Percentiles rank a stretch among this genome's conserved stretches.
Evolutionary conservation across 208 protist genomes (phyloP).

Genomic region (Trypanosoma platydactyli): DNA sequence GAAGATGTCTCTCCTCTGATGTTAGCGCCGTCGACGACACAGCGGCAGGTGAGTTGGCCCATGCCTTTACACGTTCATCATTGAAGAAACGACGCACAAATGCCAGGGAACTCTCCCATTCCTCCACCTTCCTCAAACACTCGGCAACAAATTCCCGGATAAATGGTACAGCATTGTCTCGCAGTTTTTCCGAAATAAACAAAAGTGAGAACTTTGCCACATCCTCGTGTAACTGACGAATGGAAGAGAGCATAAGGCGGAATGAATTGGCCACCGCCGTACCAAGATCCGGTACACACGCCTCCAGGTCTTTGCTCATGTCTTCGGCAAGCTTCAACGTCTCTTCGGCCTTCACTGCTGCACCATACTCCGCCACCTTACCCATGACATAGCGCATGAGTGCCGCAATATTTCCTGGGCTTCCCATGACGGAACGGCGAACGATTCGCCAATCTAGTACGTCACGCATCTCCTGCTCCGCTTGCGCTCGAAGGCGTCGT

Average conservation of each 20-base stretch:
- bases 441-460: constrained; percentile 77
- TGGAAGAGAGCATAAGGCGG: constrained; percentile 61
- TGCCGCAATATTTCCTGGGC: constrained; percentile 45
- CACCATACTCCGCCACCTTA: constrained; percentile 62
- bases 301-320: constrained; percentile 50
- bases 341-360: constrained; percentile 56
- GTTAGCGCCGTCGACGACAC: constrained; percentile 39
- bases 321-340: constrained; percentile 30
- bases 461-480: constrained; percentile 74
- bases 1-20: constrained; percentile 50
- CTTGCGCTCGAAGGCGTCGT: constrained; percentile 47
- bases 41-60: constrained; percentile 36
- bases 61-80: constrained; percentile 35
- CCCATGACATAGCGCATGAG: constrained; percentile 69
- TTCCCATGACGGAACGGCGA: constrained; percentile 35
- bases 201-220: constrained; percentile 68
- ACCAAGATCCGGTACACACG: constrained; percentile 50
- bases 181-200: constrained; percentile 53
- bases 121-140: constrained; percentile 49
- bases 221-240: constrained; percentile 58
- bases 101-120: constrained; percentile 60
- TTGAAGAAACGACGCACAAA: constrained; percentile 59
- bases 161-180: constrained; percentile 62
- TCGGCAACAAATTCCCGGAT: constrained; percentile 68
- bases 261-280: constrained; percentile 66